Base-by-base conservation (phyloP, 192 early-diverging fungal genomes). In the Phlyctochytrium planicorne region DNA sequence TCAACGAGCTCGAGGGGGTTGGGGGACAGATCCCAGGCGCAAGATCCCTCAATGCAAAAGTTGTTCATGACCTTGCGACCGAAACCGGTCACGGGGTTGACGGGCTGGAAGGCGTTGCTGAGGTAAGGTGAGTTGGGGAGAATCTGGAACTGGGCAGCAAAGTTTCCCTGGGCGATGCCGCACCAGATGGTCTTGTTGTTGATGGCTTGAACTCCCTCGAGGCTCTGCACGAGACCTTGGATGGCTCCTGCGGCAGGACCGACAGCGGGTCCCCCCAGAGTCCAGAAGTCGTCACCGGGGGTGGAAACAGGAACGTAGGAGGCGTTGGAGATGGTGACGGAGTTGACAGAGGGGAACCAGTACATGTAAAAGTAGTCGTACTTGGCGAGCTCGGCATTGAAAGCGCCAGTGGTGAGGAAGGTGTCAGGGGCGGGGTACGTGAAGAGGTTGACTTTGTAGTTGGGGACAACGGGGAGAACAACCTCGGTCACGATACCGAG, bases 401-500 rank as follows among this genome's bases (percentile, higher is more conserved):
- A 47, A 47, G 40, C 40, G 40, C 40, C 40, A 6, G 40, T 14
- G 40, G 40, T 47, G 10, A 47, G 40, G 40, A 47, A 47, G 10
- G 40, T 14, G 40, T 47, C 40, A 6, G 40, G 40, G 20, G 40
- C 40, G 40, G 40, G 40, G 40, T 47, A 47, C 10, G 40, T 47
- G 40, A 47, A 47, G 40, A 47, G 40, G 10, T 47, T 47, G 40
- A 59, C 56, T 24, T 59, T 59, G 56, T 25, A 59, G 23, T 25
- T 25, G 23, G 56, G 56, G 6, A 59, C 56, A 24, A 30, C 56
- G n/a, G n/a, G 56, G 29, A 59, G 29, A 24, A 30, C 29, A 24
- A 59, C 56, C 56, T 59, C 56, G 56, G 56, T 59, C 6, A 59
- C 29, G 56, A 59, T 59, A 12, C 56, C 56, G 23, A 59, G 56